These are phyloP conservation scores for Irpex rosettiformis DNA, from an alignment of 1,284 basidiomycete genomes.

Conservation along the genomic window DNA sequence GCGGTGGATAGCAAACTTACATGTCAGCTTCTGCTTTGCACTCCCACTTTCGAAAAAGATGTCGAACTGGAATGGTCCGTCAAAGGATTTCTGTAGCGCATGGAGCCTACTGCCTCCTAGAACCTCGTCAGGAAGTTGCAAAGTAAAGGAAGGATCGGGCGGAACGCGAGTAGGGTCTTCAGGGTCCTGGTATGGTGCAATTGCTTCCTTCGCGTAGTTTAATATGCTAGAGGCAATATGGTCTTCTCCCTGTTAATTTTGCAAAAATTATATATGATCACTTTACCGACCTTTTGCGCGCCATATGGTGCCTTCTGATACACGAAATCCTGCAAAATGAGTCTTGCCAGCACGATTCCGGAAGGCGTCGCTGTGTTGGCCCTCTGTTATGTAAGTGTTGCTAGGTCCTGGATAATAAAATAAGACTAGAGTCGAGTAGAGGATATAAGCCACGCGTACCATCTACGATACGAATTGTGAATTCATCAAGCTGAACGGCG, in stretches of 20 bases:
- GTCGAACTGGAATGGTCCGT: conserved; percentile 84
- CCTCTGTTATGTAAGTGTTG: conserved; percentile 50
- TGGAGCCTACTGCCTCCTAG: conserved; percentile 75
- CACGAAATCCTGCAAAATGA: conserved; percentile 64
- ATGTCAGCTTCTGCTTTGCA: conserved; percentile 53
- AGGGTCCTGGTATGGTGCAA: conserved; percentile 53
- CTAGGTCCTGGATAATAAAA: conserved; percentile 43
- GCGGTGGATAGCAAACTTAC: conserved; percentile 38
- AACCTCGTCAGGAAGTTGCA: conserved; percentile 75
- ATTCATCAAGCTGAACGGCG: conserved; percentile 78
- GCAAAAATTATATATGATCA: neutral
- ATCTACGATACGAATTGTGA: conserved; percentile 78
- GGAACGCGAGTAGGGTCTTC: conserved; percentile 32
- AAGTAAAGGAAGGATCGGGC: conserved; percentile 78
- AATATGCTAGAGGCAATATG: conserved; percentile 63
- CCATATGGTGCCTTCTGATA: conserved; percentile 73
- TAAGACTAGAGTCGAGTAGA: neutral
- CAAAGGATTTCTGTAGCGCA: conserved; percentile 83
- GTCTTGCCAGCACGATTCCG: conserved; percentile 66
- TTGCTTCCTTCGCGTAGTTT: conserved; percentile 50
- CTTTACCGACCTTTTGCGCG: conserved; percentile 67
- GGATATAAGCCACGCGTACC: conserved; percentile 38
- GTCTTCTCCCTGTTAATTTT: conserved; percentile 41
- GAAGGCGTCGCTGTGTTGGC: conserved; percentile 59
- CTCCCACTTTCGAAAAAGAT: conserved; percentile 79